Evolutionary conservation across 2,329 filamentous ascomycete genomes (phyloP).

Genomic region (Amesomyces nigricolor): DNA sequence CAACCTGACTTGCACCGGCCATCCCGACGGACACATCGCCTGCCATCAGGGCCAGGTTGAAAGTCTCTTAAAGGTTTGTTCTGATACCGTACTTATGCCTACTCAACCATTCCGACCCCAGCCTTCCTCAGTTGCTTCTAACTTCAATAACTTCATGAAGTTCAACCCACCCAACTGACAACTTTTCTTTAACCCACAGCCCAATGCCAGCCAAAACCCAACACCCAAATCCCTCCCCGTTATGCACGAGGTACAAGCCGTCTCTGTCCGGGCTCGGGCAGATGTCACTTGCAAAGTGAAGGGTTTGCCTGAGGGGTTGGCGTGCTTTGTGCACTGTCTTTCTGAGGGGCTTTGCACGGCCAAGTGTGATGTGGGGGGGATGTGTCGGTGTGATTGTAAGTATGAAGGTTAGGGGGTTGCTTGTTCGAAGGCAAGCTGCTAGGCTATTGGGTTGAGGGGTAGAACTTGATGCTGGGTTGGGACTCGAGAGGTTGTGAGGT

Average conservation of each 20-base stretch:
- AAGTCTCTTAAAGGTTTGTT: not conserved
- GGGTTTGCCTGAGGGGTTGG: not conserved
- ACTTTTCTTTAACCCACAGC: too few species aligned
- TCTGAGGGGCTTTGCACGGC: not conserved
- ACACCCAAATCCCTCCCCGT: too few species aligned
- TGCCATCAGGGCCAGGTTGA: slow-evolving; percentile 1
- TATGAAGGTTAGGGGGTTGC: not conserved
- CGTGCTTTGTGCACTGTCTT: slow-evolving; percentile 3
- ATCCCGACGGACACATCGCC: slow-evolving; percentile 1
- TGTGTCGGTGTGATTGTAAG: not conserved
- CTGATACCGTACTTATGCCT: too few species aligned
- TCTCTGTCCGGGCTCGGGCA: not conserved
- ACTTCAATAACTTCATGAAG: not conserved
- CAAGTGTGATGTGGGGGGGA: not conserved
- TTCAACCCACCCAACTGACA: too few species aligned
- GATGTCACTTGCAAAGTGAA: not conserved
- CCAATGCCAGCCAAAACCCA: too few species aligned
- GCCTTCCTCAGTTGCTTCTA: not conserved
- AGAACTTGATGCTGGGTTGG: too few species aligned
- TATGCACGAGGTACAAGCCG: not conserved
- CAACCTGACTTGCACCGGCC: slow-evolving; percentile 8
- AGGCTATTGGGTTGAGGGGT: not conserved
- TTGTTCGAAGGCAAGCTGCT: not conserved
- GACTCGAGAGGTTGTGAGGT: too few species aligned
- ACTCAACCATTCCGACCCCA: too few species aligned